A percentile compares a stretch with the other conserved stretches of the same genome.
These are phyloP conservation scores for Rhodotorula sp. DNA, from an alignment of 1,284 basidiomycete genomes.

Conservation along the genomic window DNA sequence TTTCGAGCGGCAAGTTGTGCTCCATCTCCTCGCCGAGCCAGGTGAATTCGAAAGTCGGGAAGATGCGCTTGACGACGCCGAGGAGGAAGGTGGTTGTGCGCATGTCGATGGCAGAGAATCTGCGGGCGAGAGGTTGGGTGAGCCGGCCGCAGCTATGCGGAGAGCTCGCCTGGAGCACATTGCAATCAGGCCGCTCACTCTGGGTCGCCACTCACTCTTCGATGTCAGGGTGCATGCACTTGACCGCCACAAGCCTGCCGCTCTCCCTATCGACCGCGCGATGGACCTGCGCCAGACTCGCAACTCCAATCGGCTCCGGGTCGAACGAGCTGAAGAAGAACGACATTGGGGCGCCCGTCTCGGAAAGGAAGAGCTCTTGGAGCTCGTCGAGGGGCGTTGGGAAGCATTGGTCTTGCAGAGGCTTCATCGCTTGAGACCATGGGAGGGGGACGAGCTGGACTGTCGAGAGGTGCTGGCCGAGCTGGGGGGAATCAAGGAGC, in stretches of 20 bases:
- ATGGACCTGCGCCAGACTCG: slow-evolving; percentile 92
- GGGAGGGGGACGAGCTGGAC: slow-evolving; percentile 67
- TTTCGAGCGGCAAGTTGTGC: slow-evolving; percentile 73
- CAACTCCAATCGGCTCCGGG: slow-evolving; percentile 86
- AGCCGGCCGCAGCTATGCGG: too few species aligned
- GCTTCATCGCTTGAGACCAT: slow-evolving; percentile 55
- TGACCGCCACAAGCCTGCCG: slow-evolving; percentile 81
- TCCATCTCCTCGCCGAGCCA: slow-evolving; percentile 93
- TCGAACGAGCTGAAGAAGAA: slow-evolving; percentile 70
- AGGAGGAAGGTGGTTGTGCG: slow-evolving; percentile 51
- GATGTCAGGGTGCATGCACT: slow-evolving; percentile 94
- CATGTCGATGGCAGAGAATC: slow-evolving; percentile 88
- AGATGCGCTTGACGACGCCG: slow-evolving; percentile 80
- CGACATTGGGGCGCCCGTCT: slow-evolving; percentile 58
- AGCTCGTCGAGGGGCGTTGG: slow-evolving; percentile 70
- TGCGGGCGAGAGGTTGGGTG: neutral
- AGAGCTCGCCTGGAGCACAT: too few species aligned
- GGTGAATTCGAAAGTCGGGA: slow-evolving; percentile 82
- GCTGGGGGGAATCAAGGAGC: too few species aligned
- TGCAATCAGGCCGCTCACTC: too few species aligned
- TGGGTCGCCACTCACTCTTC: slow-evolving; percentile 50
- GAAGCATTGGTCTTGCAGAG: slow-evolving; percentile 63
- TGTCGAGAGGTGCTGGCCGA: slow-evolving; percentile 76
- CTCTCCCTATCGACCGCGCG: slow-evolving; percentile 70
- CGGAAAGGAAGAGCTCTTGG: slow-evolving; percentile 65